Evolutionary conservation across 2,329 filamentous ascomycete species (phyloP).

Genomic region (Fusarium fujikuroi): DNA sequence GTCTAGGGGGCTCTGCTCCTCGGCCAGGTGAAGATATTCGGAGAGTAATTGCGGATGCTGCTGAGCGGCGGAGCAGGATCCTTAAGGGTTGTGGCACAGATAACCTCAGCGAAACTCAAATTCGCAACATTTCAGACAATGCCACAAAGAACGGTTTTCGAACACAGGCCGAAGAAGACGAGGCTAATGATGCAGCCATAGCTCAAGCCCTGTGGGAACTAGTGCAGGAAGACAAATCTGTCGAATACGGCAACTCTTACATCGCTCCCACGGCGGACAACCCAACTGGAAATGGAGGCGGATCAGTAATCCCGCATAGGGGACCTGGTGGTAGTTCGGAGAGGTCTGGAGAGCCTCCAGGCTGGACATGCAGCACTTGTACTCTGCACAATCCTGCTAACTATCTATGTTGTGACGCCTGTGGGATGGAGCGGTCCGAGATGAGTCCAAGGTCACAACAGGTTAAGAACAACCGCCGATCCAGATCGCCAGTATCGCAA

Average conservation of each 20-base stretch:
- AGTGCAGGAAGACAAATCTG: constrained; percentile 79
- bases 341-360: constrained; percentile 27
- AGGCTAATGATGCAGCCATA: constrained; percentile 88
- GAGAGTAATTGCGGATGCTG: constrained; percentile 76
- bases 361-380: constrained; percentile 66
- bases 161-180: constrained; percentile 87
- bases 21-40: constrained; percentile 74
- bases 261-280: constrained; percentile 61
- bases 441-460: constrained; percentile 18
- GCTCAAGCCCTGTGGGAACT: constrained; percentile 87
- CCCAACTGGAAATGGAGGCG: constrained; percentile 58
- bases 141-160: constrained; percentile 79
- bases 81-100: constrained; percentile 81
- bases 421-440: constrained; percentile 56
- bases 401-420: constrained; percentile 68
- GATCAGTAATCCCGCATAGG: constrained; percentile 45
- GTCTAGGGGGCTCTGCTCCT: constrained; percentile 71
- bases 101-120: constrained; percentile 71
- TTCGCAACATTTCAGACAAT: constrained; percentile 70
- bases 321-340: constrained; percentile 10
- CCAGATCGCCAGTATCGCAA: constrained; percentile 19
- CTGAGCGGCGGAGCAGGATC: constrained; percentile 73
- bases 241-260: constrained; percentile 65
- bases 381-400: constrained; percentile 65
- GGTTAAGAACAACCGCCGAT: constrained; percentile 32